phyloP scores from a whole-genome alignment of 306 rosid species.

The Spatholobus suberectus region DNA sequence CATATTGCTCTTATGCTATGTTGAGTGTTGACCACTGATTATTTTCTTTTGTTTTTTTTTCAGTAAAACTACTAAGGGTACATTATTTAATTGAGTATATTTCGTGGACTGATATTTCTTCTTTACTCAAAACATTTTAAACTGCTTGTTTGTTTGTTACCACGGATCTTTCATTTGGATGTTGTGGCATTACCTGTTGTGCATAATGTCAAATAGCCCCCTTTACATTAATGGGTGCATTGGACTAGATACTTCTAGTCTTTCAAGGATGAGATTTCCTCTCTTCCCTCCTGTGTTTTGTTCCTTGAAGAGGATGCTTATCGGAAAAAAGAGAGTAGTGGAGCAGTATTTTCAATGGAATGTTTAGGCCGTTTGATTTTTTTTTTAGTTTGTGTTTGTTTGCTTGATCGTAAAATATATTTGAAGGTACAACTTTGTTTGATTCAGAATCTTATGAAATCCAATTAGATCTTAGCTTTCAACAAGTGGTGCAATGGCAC shows the following conservation, averaged over 20 bases:
- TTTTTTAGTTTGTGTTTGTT: neutral
- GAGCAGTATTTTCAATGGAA: neutral
- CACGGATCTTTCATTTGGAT: neutral
- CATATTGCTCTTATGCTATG: neutral
- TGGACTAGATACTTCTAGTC: neutral
- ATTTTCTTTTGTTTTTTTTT: neutral
- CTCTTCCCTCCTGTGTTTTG: no score
- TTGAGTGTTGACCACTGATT: neutral
- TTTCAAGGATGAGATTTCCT: neutral
- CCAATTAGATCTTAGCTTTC: neutral
- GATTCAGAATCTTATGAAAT: neutral
- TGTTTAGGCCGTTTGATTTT: neutral
- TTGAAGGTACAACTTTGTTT: neutral
- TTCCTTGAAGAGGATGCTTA: no score
- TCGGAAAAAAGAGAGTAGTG: no score
- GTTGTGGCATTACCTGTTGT: no score
- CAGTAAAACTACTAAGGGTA: neutral
- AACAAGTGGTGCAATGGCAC: neutral
- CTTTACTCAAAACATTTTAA: neutral
- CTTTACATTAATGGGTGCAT: neutral
- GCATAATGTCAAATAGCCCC: neutral
- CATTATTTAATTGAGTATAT: neutral
- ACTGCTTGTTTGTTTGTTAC: neutral
- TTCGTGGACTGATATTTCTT: constrained; percentile 1
- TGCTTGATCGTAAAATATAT: neutral